Conservation (phyloP, 148 eudicot species). For the Diospyros lotus region DNA sequence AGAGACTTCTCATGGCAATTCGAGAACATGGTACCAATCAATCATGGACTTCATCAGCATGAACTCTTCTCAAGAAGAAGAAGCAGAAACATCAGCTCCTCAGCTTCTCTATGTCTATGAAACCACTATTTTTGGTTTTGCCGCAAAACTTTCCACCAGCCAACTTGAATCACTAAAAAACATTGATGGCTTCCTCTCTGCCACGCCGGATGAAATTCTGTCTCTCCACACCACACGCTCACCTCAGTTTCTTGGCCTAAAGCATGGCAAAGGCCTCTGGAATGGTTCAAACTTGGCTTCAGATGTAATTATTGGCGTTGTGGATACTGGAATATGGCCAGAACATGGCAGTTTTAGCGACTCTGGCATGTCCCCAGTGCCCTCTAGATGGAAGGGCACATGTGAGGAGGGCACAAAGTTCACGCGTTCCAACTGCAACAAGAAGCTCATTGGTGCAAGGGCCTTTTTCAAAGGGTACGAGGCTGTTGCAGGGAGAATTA, state of each 20-base stretch:
- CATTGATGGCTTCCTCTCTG: slow-evolving; percentile 48
- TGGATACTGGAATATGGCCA: slow-evolving; percentile 88
- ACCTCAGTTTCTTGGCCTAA: slow-evolving; percentile 61
- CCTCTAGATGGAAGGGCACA: slow-evolving; percentile 60
- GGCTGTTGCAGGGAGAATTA: slow-evolving; percentile 48
- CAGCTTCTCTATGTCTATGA: slow-evolving; percentile 60
- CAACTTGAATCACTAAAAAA: slow-evolving; percentile 32
- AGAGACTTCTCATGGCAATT: slow-evolving; percentile 18
- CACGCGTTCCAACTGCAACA: slow-evolving; percentile 46
- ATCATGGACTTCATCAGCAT: slow-evolving; percentile 26
- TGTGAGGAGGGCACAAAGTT: slow-evolving; percentile 65
- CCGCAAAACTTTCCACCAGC: slow-evolving; percentile 46
- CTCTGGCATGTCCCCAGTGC: slow-evolving; percentile 41
- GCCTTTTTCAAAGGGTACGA: slow-evolving; percentile 67
- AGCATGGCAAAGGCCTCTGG: slow-evolving; percentile 54
- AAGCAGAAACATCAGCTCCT: slow-evolving; percentile 30
- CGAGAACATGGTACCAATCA: slow-evolving; percentile 39
- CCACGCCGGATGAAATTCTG: slow-evolving; percentile 45
- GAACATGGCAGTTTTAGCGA: slow-evolving; percentile 59
- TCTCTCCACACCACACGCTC: slow-evolving; percentile 64
- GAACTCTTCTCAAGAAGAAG: slow-evolving; percentile 14
- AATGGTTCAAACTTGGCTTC: slow-evolving; percentile 44
- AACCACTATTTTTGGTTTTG: slow-evolving; percentile 54
- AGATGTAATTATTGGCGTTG: slow-evolving; percentile 58
- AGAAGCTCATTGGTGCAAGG: slow-evolving; percentile 62